Base-by-base conservation (phyloP, 2,329 filamentous ascomycete genomes). In the Lithohypha guttulata region DNA sequence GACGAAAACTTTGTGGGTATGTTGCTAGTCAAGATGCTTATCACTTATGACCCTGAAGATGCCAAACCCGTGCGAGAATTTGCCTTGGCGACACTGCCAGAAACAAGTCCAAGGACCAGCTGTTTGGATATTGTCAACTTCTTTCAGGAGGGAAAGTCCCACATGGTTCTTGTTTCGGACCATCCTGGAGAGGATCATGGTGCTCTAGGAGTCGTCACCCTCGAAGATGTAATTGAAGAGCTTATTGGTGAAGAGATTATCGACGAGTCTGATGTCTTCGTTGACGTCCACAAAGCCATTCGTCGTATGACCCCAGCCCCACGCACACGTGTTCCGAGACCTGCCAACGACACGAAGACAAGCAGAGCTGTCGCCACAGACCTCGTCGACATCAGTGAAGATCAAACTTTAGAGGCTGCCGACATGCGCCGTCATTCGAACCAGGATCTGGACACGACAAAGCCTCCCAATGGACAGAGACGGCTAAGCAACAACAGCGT, bases 221-320 rank as follows among this genome's bases (percentile, higher is more conserved):
- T 98, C 2, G 91, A 98, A 59, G 91, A 98, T 59, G 91, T 98
- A 3, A 98, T 98, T 55, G 91, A 98, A 60, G 91, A 98, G 61
- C 68, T 98, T 19, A 98, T 98, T 60, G 91, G 91, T 67, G 91
- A 98, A 68, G 91, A 98, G 71, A 98, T 96, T 48, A 93, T 98
- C 46, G 91, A 98, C 58, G 91, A 98, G 60, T 96, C 89, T 0
- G 91, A 98, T 60, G 91, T 98, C 8, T 98, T 93, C 55, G 81
- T 98, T 48, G 91, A 98, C 59, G 86, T 98, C 2, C 91, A 96
- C 69, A 96, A 96, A 65, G 91, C 91, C 15, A 95, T 98, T 51
- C 78, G 91, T 42, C 83, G 91, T 37, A 74, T 93, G 53, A 76
- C 81, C 14, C 86, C 86, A 1, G 86, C 87, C 2, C 89, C 89